Evolutionary conservation across 768 basidiomycete genomes (phyloP).

Genomic region (Lentinula lateritia): DNA sequence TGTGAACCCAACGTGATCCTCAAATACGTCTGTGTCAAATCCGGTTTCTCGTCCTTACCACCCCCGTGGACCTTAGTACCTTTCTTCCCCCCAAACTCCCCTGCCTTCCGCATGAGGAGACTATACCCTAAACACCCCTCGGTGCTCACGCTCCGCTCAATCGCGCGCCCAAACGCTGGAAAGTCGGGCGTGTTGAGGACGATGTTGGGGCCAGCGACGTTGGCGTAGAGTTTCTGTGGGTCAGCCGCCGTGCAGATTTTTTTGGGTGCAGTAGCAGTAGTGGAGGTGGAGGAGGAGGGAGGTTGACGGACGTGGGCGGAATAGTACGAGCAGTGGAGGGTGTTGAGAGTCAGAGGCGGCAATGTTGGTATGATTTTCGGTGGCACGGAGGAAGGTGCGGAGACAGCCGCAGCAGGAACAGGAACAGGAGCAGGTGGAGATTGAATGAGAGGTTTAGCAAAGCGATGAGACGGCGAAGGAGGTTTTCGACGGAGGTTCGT

Average conservation of each 20-base stretch:
- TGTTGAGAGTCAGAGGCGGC: background rate
- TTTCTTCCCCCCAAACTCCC: slow-evolving; percentile 10
- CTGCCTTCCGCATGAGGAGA: slow-evolving; percentile 13
- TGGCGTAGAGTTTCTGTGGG: slow-evolving; percentile 13
- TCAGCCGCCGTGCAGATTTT: background rate
- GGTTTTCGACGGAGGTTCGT: background rate
- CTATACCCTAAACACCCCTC: slow-evolving; percentile 11
- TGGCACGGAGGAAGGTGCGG: background rate
- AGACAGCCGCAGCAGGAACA: background rate
- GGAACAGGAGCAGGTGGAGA: background rate
- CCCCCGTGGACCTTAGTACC: background rate
- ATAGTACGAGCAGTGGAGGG: background rate
- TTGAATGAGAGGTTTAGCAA: background rate
- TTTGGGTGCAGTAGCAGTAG: background rate
- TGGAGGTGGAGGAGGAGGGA: background rate
- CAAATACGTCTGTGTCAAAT: slow-evolving; percentile 14
- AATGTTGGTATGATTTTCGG: background rate
- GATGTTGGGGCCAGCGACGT: slow-evolving; percentile 15
- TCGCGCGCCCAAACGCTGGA: slow-evolving; percentile 18
- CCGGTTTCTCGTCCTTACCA: background rate
- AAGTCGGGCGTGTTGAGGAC: slow-evolving; percentile 14
- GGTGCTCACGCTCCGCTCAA: slow-evolving; percentile 17
- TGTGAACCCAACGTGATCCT: slow-evolving; percentile 17
- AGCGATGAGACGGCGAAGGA: background rate
- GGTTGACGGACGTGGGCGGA: background rate